These are phyloP conservation scores for Maudiozyma serrabonitensis DNA, from an alignment of 805 yeast genomes.

Conservation along the genomic window DNA sequence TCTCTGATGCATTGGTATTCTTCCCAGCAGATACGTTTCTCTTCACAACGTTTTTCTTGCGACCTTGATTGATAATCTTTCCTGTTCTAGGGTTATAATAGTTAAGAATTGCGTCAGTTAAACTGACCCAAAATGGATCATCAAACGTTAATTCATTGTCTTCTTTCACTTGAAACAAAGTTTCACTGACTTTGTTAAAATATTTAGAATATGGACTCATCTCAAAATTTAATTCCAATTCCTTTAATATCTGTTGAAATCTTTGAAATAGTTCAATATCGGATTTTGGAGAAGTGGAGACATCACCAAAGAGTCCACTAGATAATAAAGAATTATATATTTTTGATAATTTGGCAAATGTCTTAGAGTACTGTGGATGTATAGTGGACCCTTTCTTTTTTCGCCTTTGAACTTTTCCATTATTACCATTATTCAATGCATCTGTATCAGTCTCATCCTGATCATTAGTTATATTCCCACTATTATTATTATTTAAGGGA, in stretches of 20 bases:
- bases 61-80: slow-evolving; percentile 18
- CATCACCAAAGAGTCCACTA: slow-evolving; percentile 21
- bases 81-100: slow-evolving; percentile 25
- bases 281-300: slow-evolving; percentile 26
- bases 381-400: slow-evolving; percentile 1
- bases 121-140: slow-evolving; percentile 25
- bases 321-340: slow-evolving; percentile 22
- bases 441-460: neutral
- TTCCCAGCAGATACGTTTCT: neutral
- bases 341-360: slow-evolving; percentile 23
- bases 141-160: slow-evolving; percentile 15
- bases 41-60: slow-evolving; percentile 8
- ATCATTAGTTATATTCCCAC: neutral
- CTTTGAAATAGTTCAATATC: slow-evolving; percentile 28
- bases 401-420: neutral
- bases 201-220: slow-evolving; percentile 24
- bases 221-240: slow-evolving; percentile 26
- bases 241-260: slow-evolving; percentile 28
- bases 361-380: slow-evolving; percentile 16
- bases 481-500: neutral
- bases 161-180: slow-evolving; percentile 24
- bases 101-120: slow-evolving; percentile 18
- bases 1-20: neutral
- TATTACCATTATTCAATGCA: neutral
- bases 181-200: slow-evolving; percentile 23